Percentiles rank a stretch among this genome's conserved stretches.
These are phyloP conservation scores for Talaromyces sp. DNA, from an alignment of 2,329 filamentous ascomycete genomes.

Conservation along the genomic window DNA sequence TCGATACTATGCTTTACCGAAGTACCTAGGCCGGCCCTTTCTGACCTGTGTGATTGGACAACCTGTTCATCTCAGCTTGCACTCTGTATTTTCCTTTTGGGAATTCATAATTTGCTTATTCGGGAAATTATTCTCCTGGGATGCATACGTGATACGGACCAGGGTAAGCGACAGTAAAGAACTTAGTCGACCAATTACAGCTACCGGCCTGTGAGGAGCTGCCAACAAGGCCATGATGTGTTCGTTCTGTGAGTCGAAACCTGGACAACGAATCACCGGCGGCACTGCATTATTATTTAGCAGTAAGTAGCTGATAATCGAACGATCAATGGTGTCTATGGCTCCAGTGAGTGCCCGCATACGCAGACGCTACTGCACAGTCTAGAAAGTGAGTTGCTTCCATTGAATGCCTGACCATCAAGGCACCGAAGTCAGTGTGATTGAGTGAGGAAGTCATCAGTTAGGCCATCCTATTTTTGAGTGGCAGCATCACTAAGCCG, in stretches of 20 bases:
- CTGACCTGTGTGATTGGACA: neutral
- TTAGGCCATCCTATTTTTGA: neutral
- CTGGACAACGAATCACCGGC: neutral
- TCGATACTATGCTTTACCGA: neutral
- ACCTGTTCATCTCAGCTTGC: neutral
- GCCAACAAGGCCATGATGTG: slow-evolving; percentile 11
- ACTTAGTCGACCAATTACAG: neutral
- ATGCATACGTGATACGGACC: neutral
- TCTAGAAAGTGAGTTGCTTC: neutral
- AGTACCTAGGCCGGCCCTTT: neutral
- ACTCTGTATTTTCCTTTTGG: neutral
- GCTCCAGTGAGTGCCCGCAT: neutral
- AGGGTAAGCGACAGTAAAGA: neutral
- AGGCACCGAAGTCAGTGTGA: neutral
- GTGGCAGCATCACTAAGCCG: neutral
- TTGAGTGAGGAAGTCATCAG: neutral
- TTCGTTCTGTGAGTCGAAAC: neutral
- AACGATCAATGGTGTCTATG: neutral
- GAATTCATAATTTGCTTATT: neutral
- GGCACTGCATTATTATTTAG: neutral
- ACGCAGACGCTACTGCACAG: neutral
- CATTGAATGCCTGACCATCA: neutral
- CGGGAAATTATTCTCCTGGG: neutral
- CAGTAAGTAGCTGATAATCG: neutral
- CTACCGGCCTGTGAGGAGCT: neutral